A percentile compares a stretch with the other conserved stretches of the same genome.
phyloP scores from a whole-genome alignment of 495 filamentous ascomycete species.

The Hyaloscypha bicolor region DNA sequence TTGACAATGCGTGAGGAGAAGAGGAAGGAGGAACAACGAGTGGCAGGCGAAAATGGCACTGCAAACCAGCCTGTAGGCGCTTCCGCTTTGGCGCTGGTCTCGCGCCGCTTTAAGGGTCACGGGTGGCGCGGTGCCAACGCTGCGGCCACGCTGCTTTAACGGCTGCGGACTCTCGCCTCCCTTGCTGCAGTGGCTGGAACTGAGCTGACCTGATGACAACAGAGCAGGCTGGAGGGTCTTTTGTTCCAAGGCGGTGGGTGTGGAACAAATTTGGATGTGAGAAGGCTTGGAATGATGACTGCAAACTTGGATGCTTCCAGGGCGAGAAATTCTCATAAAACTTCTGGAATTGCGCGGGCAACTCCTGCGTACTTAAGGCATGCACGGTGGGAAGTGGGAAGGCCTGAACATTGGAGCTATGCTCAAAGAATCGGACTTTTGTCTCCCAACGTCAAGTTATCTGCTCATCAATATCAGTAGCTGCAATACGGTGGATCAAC shows the following conservation, averaged over 20 bases:
- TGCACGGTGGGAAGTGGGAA: background rate
- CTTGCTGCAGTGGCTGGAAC: background rate
- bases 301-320: conserved; percentile 2
- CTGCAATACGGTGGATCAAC: conserved; percentile 7
- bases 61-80: conserved; percentile 9
- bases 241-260: background rate
- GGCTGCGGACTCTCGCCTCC: background rate
- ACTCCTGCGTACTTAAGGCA: conserved; percentile 3
- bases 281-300: background rate
- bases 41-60: conserved; percentile 31
- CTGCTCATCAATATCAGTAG: conserved; percentile 4
- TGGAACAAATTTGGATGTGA: background rate
- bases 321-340: background rate
- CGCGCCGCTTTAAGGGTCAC: conserved; percentile 10
- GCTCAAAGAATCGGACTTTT: conserved; percentile 5
- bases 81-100: conserved; percentile 3
- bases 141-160: conserved; percentile 11
- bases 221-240: background rate
- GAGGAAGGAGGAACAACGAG: conserved; percentile 29
- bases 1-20: conserved; percentile 21
- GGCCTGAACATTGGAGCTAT: background rate
- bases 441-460: conserved; percentile 12
- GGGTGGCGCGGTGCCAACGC: background rate
- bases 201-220: too few species aligned
- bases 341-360: background rate